Evolutionary conservation across 1,284 basidiomycete genomes (phyloP), one percentile per base, ranked within the genome.

Genomic region (Exobasidium rhododendri): DNA sequence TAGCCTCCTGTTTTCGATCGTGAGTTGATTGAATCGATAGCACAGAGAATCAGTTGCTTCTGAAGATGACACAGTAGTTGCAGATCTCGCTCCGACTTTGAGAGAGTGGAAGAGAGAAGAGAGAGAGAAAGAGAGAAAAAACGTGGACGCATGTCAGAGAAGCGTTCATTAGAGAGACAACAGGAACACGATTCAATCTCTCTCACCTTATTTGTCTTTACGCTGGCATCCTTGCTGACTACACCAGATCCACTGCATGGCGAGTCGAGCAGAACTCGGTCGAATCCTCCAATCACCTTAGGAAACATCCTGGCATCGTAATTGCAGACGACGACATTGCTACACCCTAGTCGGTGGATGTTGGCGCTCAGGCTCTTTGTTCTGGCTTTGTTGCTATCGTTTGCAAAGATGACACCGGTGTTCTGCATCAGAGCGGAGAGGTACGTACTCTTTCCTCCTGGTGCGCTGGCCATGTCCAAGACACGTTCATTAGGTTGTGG

Each of bases 191-290:
- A n/a, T n/a, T n/a, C n/a, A n/a, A n/a, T n/a, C n/a, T n/a, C n/a
- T n/a, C n/a, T n/a, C n/a, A n/a, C n/a, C 88, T 98, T 98, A 86
- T 97, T 99, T 70, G 92, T 85, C 83, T 99, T 99, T 68, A 99
- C 96, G 77, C 91, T 92, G 29, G 90, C 86, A 80, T 99, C 96
- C 82, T 99, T 99, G 83, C 89, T 90, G 74, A 99, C 97, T 61
- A 99, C 94, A 67, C 96, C 96, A 1, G 96, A 98, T 20, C 96
- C 96, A 72, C 90, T 93, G 81, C 96, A 99, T 29, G 96, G 96
- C 46, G 96, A 94, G 81, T 99, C 96, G 61, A 99, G 83, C 64
- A 99, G 82, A 35, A 98, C 93, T 22, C 96, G 85, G 79, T 99
- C 94, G 73, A 99, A 99, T 0, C 96, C 96, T 24, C 94, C 96